These are phyloP conservation scores for Paracoccidioides brasiliensis DNA, from an alignment of 2,329 filamentous ascomycete species.

Conservation along the genomic window DNA sequence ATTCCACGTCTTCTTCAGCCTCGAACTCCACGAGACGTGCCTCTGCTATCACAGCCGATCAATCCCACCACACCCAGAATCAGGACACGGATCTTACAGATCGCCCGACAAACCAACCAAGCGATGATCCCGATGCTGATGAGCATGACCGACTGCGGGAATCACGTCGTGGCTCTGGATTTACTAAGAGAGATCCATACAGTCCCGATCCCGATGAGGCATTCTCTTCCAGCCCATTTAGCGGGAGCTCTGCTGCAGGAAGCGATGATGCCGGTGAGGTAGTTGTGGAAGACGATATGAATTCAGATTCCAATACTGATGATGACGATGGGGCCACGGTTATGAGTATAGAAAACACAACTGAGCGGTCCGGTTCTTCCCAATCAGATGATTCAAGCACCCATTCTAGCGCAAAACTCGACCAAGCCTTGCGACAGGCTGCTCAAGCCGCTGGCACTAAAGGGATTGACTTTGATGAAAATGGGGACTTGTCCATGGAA, in stretches of 20 bases:
- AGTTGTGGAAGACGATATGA: constrained; percentile 32
- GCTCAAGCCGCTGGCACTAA: constrained; percentile 63
- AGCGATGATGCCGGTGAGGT: constrained; percentile 32
- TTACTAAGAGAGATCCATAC: constrained; percentile 51
- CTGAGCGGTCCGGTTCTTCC: constrained; percentile 50
- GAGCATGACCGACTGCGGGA: constrained; percentile 10
- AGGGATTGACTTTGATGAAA: constrained; percentile 45
- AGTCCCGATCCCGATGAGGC: constrained; percentile 53
- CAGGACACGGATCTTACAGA: not conserved
- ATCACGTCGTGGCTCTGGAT: constrained; percentile 48
- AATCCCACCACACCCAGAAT: constrained; percentile 3
- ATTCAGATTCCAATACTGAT: constrained; percentile 39
- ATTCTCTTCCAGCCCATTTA: constrained; percentile 67
- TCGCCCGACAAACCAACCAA: not conserved
- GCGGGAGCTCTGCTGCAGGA: constrained; percentile 40
- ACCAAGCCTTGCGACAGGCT: constrained; percentile 65
- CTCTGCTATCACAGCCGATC: constrained; percentile 46
- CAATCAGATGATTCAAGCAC: constrained; percentile 44
- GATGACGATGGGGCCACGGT: constrained; percentile 64
- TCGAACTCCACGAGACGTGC: constrained; percentile 63
- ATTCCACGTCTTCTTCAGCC: constrained; percentile 63
- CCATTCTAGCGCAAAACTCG: constrained; percentile 59
- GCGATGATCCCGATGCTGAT: constrained; percentile 9
- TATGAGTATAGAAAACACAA: constrained; percentile 71
- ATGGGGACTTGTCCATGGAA: constrained; percentile 67